Percentiles rank a stretch among this genome's conserved stretches.
phyloP scores from a whole-genome alignment of 345 rosid species.

The Pugionium cornutum region DNA sequence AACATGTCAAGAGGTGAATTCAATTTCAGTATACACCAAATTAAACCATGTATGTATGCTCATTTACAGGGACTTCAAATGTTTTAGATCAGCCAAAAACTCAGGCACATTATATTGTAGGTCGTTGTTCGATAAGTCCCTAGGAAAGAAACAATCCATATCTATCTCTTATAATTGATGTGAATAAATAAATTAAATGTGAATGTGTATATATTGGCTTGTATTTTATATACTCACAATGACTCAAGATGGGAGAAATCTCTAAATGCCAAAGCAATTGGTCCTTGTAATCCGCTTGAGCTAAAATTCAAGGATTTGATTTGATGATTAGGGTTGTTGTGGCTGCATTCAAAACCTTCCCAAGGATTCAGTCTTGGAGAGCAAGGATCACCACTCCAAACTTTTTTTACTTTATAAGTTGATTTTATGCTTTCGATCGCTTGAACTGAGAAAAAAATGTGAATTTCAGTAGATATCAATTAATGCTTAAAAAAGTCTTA shows the following conservation, averaged over 20 bases:
- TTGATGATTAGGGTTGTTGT: constrained; percentile 16
- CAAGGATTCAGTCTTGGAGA: constrained; percentile 47
- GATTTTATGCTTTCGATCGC: constrained; percentile 40
- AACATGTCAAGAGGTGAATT: too few relatives aligned
- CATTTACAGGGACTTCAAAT: too few relatives aligned
- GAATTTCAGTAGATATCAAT: not conserved
- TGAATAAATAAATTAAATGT: not conserved
- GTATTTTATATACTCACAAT: constrained; percentile 41
- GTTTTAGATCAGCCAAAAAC: too few relatives aligned
- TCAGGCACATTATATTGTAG: too few relatives aligned
- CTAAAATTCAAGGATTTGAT: constrained; percentile 54
- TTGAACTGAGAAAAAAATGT: constrained; percentile 25
- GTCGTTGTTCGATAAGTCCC: too few relatives aligned
- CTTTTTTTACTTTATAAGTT: constrained; percentile 38
- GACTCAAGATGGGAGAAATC: constrained; percentile 41
- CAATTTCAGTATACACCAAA: too few relatives aligned
- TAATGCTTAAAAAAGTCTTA: too few relatives aligned
- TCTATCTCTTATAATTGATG: not conserved
- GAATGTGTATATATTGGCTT: not conserved
- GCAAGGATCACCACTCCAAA: constrained; percentile 66
- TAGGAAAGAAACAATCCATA: not conserved
- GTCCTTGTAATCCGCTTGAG: constrained; percentile 52
- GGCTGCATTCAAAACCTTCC: constrained; percentile 54
- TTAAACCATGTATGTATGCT: too few relatives aligned
- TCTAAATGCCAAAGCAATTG: constrained; percentile 32